These are phyloP conservation scores for Xylaria digitata DNA, from an alignment of 2,329 filamentous ascomycete genomes.

Conservation along the genomic window DNA sequence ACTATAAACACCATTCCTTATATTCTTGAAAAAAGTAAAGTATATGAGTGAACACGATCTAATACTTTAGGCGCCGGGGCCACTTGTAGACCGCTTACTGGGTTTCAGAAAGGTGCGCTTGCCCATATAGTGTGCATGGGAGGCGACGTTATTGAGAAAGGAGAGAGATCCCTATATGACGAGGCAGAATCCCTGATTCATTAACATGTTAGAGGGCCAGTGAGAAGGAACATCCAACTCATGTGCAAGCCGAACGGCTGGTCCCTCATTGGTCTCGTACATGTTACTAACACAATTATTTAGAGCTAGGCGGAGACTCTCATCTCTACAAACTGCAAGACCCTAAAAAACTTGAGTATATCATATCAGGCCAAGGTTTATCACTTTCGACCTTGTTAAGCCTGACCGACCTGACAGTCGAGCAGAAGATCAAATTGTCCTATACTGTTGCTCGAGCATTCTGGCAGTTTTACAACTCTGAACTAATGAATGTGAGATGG, in stretches of 20 bases:
- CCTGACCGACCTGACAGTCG: slow-evolving; percentile 9
- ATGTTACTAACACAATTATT: slow-evolving; percentile 12
- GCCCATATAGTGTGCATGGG: not conserved
- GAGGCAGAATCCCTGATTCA: slow-evolving; percentile 1
- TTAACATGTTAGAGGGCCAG: too few species aligned
- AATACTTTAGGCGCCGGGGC: not conserved
- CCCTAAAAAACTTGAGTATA: slow-evolving; percentile 8
- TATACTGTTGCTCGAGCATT: slow-evolving; percentile 18
- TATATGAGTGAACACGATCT: not conserved
- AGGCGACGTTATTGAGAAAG: slow-evolving; percentile 4
- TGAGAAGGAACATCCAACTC: too few species aligned
- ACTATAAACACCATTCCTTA: slow-evolving; percentile 6
- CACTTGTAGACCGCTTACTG: too few species aligned
- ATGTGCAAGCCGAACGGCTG: slow-evolving; percentile 6
- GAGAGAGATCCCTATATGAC: not conserved
- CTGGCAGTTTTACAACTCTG: slow-evolving; percentile 24
- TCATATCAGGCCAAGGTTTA: slow-evolving; percentile 18
- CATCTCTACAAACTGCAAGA: slow-evolving; percentile 15
- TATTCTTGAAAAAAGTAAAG: not conserved
- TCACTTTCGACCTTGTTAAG: slow-evolving; percentile 11
- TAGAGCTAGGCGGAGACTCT: slow-evolving; percentile 15
- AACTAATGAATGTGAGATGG: slow-evolving; percentile 19
- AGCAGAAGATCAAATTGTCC: slow-evolving; percentile 16
- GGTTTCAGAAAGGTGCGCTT: not conserved
- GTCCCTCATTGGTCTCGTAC: slow-evolving; percentile 10